These are phyloP conservation scores for Backusella circina DNA, from an alignment of 192 early-diverging fungal species.

Conservation along the genomic window DNA sequence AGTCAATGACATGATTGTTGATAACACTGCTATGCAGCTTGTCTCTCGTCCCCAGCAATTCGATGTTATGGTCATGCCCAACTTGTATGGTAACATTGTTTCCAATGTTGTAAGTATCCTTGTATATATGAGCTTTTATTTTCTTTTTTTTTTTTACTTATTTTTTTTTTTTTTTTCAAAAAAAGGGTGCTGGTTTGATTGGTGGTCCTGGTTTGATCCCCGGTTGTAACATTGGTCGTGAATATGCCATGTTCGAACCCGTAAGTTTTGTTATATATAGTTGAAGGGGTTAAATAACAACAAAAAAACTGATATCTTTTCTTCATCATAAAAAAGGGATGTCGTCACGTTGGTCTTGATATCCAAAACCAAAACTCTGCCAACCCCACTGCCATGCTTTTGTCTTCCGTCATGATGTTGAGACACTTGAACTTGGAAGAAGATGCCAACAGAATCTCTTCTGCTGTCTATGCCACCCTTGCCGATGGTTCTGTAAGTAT, in stretches of 20 bases:
- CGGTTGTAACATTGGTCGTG: conserved; percentile 96
- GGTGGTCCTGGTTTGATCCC: conserved; percentile 96
- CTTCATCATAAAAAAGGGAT: conserved; percentile 64
- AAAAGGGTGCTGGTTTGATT: conserved; percentile 84
- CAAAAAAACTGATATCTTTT: background rate
- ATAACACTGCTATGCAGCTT: conserved; percentile 99
- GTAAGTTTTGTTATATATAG: conserved; percentile 33
- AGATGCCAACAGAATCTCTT: conserved; percentile 88
- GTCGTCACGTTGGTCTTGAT: conserved; percentile 97
- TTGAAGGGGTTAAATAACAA: background rate
- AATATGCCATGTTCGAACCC: conserved; percentile 98
- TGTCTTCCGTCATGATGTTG: conserved; percentile 94
- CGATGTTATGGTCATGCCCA: conserved; percentile 99
- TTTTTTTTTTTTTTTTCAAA: background rate
- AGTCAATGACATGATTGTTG: conserved; percentile 99
- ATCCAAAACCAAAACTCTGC: conserved; percentile 93
- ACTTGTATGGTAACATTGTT: conserved; percentile 99
- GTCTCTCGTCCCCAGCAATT: conserved; percentile 97
- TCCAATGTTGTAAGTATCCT: conserved; percentile 72
- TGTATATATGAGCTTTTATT: background rate
- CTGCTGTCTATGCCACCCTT: conserved; percentile 88
- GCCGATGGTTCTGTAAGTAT: conserved; percentile 59
- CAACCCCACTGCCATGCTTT: conserved; percentile 92
- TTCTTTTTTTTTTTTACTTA: background rate
- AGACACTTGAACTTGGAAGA: conserved; percentile 89